A percentile compares a stretch with the other conserved stretches of the same genome.
phyloP scores from a whole-genome alignment of 2,329 filamentous ascomycete genomes.

The Akanthomyces lecanii region DNA sequence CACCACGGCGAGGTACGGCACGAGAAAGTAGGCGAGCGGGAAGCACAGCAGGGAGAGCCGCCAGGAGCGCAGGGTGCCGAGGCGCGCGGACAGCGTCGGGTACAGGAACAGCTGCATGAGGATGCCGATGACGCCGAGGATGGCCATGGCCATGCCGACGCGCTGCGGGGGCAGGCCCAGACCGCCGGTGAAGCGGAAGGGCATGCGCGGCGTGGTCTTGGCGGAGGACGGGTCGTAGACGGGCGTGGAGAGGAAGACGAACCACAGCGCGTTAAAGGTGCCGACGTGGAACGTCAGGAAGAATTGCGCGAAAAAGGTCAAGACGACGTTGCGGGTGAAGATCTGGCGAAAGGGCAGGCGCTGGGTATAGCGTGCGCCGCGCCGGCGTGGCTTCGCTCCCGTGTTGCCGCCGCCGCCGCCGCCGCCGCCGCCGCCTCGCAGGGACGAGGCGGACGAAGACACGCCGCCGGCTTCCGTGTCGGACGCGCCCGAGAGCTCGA shows the following conservation, averaged over 20 bases:
- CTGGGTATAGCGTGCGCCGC: conserved; percentile 38
- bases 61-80: conserved; percentile 67
- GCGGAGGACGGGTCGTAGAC: conserved; percentile 45
- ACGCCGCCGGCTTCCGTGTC: neutral
- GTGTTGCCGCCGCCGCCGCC: neutral
- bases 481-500: conserved; percentile 21
- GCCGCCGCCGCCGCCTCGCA: neutral
- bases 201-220: conserved; percentile 30
- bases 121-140: conserved; percentile 73
- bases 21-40: conserved; percentile 62
- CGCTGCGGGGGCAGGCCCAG: conserved; percentile 66
- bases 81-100: conserved; percentile 58
- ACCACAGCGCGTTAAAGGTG: conserved; percentile 72
- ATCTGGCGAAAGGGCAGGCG: conserved; percentile 50
- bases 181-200: conserved; percentile 67
- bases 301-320: conserved; percentile 61
- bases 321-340: conserved; percentile 50
- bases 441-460: neutral
- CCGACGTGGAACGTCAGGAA: conserved; percentile 69
- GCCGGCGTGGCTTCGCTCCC: neutral
- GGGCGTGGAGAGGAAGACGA: conserved; percentile 71
- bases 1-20: conserved; percentile 67
- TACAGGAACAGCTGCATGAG: conserved; percentile 59
- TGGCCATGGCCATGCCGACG: conserved; percentile 74
- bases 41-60: conserved; percentile 66